Evolutionary conservation across 2,329 filamentous ascomycete species (phyloP), one percentile per base, ranked within the genome.

Genomic region (Claviceps pusilla): DNA sequence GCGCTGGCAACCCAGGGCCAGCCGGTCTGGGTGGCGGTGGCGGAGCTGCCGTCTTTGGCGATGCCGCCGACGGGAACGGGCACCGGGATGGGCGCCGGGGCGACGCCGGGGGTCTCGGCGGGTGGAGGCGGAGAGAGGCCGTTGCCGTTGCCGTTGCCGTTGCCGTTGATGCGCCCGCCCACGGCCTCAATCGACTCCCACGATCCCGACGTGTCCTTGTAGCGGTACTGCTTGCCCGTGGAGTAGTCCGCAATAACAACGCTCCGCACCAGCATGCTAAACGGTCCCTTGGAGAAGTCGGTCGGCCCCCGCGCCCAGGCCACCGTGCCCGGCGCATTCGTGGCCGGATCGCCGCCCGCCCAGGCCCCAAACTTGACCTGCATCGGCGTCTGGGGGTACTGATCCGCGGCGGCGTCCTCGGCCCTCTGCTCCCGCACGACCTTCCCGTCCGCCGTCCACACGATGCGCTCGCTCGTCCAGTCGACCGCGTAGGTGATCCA

Each of bases 371-470:
- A 83, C 70, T 91, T 94, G 71, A 97, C 73, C 70, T 89, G 86
- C 89, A 95, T 95, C 4, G 93, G 93, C 0, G 89, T 89, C 72
- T 98, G 93, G 7, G 93, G 93, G 66, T 94, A 98, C 69, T 95
- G 87, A 58, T 76, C 76, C 54, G 74, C 35, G 35, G 7, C 79
- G 56, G 90, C 87, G 52, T 87, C 82, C 51, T 72, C 75, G 45
- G 81, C 79, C 49, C 77, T 82, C 56, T 96, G 76, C 11, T 86
- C 86, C 56, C 93, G 84, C 50, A 96, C 80, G 6, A 85, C 82
- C 14, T 76, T 79, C 55, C 84, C 87, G 65, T 86, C 87, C 58
- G 95, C 87, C 58, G 84, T 82, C 90, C 91, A 98, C 42, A 89
- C 77, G 64, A 96, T 85, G 65, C 89, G 84, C 53, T 85, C 78